A percentile compares a stretch with the other conserved stretches of the same genome.
phyloP scores from a whole-genome alignment of 2,329 filamentous ascomycete species.

The Colletotrichum echinochloae region DNA sequence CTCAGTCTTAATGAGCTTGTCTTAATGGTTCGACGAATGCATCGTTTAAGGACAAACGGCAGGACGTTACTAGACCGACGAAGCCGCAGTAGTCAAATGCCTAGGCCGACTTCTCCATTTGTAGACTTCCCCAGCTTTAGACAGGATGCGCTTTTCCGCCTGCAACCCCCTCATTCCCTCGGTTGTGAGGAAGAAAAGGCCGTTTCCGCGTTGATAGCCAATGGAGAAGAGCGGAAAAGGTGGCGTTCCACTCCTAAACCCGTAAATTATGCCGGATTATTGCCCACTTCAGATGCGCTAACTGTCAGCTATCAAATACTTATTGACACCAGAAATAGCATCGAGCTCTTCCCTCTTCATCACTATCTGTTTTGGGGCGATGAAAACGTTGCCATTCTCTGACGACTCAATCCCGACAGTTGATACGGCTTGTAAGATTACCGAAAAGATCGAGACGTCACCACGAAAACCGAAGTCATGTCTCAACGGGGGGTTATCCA shows the following conservation, averaged over 20 bases:
- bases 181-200: neutral
- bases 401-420: too few species aligned
- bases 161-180: neutral
- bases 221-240: slow-evolving; percentile 11
- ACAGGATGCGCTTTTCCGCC: slow-evolving; percentile 26
- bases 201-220: slow-evolving; percentile 8
- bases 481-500: slow-evolving; percentile 47
- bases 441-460: neutral
- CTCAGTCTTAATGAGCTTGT: neutral
- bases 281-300: neutral
- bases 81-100: slow-evolving; percentile 33
- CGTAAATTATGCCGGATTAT: neutral
- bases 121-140: neutral
- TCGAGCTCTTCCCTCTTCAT: neutral
- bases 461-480: slow-evolving; percentile 42
- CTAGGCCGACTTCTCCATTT: neutral
- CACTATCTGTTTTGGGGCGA: neutral
- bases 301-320: neutral
- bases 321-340: too few species aligned
- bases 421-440: neutral
- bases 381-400: neutral
- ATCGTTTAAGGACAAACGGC: neutral
- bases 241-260: neutral
- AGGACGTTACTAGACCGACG: neutral
- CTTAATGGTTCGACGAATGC: neutral